Conservation (phyloP, 148 eudicot genomes). For the Spergularia marina region DNA sequence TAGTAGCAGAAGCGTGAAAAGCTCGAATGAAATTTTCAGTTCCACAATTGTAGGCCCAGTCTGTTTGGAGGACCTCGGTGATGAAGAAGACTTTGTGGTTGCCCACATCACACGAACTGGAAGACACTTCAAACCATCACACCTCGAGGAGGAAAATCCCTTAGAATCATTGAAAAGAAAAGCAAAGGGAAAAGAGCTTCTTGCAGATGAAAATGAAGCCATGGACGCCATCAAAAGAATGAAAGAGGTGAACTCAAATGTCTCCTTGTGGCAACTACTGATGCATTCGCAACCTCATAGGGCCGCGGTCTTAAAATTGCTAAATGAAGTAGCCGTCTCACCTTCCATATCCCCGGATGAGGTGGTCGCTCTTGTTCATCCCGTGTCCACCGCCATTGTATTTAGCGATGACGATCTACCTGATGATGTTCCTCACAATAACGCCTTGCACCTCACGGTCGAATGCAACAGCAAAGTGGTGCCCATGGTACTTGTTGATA, state of each 20-base stretch:
- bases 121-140: too few relatives aligned
- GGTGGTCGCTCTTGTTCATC: neutral
- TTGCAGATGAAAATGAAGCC: too few relatives aligned
- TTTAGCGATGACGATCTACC: neutral
- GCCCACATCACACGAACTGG: too few relatives aligned
- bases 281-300: neutral
- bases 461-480: neutral
- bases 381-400: neutral
- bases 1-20: too few relatives aligned
- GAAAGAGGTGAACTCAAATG: conserved; percentile 3
- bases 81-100: too few relatives aligned
- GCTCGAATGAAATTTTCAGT: too few relatives aligned
- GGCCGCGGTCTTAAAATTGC: neutral
- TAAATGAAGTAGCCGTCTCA: neutral
- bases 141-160: too few relatives aligned
- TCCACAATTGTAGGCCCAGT: too few relatives aligned
- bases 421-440: neutral
- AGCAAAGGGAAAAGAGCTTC: too few relatives aligned
- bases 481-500: neutral
- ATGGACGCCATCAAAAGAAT: neutral
- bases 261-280: neutral
- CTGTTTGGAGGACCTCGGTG: too few relatives aligned
- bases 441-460: neutral
- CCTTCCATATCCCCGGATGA: neutral
- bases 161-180: too few relatives aligned